A percentile compares a stretch with the other conserved stretches of the same genome.
These are phyloP conservation scores for Psilocybe subaeruginosa DNA, from an alignment of 768 basidiomycete species.

Conservation along the genomic window DNA sequence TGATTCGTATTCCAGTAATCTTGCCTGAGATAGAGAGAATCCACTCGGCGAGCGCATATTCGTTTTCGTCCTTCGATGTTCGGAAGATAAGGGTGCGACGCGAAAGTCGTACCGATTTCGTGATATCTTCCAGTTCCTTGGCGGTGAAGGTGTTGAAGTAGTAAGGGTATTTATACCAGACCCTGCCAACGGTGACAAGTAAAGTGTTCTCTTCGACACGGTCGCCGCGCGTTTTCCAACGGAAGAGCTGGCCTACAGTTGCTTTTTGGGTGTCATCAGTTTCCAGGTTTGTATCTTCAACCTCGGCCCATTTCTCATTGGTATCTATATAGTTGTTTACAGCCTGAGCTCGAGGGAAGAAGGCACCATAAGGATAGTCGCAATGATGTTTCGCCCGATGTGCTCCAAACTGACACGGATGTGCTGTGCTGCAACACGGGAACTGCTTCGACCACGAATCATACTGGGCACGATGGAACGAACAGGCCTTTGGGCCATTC, in stretches of 20 bases:
- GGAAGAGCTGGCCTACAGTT: constrained; percentile 32
- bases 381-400: constrained; percentile 43
- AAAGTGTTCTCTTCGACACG: constrained; percentile 36
- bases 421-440: constrained; percentile 36
- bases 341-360: constrained; percentile 35
- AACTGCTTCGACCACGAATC: constrained; percentile 35
- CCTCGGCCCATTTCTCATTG: constrained; percentile 32
- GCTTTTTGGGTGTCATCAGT: constrained; percentile 30
- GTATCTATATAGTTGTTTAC: constrained; percentile 38
- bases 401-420: constrained; percentile 36
- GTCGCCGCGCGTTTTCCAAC: constrained; percentile 37
- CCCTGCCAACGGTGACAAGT: constrained; percentile 37
- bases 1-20: constrained; percentile 38
- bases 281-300: constrained; percentile 40
- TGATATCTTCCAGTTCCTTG: constrained; percentile 35
- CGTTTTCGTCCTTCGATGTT: constrained; percentile 31
- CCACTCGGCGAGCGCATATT: constrained; percentile 45
- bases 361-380: constrained; percentile 42
- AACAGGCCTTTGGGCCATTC: constrained; percentile 41
- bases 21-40: constrained; percentile 35
- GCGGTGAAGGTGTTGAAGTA: constrained; percentile 42
- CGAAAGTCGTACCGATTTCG: constrained; percentile 34
- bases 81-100: constrained; percentile 38
- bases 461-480: constrained; percentile 38
- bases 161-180: constrained; percentile 36